Conservation (phyloP, 345 rosid genomes). For the Durio zibethinus region DNA sequence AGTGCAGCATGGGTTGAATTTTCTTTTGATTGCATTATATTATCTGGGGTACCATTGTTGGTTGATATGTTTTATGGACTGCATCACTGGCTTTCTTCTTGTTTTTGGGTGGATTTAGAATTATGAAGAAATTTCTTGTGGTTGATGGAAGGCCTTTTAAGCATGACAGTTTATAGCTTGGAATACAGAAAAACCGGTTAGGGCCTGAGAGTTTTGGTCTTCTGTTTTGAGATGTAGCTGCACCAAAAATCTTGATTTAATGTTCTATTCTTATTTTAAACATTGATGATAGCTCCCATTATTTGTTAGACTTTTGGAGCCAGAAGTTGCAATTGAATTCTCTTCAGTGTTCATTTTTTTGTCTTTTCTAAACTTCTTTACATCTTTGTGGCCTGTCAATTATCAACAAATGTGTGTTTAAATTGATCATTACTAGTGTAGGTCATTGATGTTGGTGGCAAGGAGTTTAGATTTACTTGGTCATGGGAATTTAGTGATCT, state of each 20-base stretch:
- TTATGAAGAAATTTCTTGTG: neutral
- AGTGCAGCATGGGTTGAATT: neutral
- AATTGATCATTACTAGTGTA: slow-evolving; percentile 27
- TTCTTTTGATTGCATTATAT: neutral
- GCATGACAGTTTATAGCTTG: neutral
- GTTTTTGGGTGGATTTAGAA: neutral
- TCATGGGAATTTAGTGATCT: slow-evolving; percentile 74
- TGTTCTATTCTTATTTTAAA: neutral
- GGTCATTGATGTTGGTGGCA: slow-evolving; percentile 91
- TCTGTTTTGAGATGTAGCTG: neutral
- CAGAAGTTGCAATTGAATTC: neutral
- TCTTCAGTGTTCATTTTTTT: neutral
- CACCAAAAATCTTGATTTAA: neutral
- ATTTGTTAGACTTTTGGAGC: neutral
- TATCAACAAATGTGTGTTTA: slow-evolving; percentile 8
- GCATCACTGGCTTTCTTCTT: neutral
- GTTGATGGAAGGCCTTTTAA: neutral
- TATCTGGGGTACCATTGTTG: neutral
- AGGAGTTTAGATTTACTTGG: slow-evolving; percentile 94
- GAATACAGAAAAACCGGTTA: neutral
- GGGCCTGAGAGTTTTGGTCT: neutral
- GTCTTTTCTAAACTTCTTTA: neutral
- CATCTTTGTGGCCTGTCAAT: neutral
- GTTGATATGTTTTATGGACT: neutral
- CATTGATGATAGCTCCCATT: neutral